Evolutionary conservation across 2,329 filamentous ascomycete genomes (phyloP).

Genomic region (Teratosphaeria epicoccoides): DNA sequence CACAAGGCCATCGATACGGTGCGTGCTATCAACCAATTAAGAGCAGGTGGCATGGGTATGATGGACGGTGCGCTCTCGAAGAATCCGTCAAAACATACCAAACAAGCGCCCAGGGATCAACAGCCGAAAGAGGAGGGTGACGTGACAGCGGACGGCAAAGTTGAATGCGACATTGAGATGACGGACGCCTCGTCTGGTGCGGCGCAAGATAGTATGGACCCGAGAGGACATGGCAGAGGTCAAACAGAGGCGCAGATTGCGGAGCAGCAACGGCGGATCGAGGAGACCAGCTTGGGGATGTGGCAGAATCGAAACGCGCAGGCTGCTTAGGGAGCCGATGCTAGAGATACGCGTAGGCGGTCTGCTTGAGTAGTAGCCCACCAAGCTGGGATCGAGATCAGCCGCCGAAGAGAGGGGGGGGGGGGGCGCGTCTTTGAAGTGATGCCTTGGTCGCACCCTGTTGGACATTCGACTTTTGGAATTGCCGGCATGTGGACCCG

Average conservation of each 20-base stretch:
- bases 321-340: slow-evolving; percentile 4
- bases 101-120: slow-evolving; percentile 3
- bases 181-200: slow-evolving; percentile 30
- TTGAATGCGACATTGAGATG: slow-evolving; percentile 21
- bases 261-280: slow-evolving; percentile 49
- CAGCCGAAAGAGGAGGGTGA: slow-evolving; percentile 16
- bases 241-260: slow-evolving; percentile 53
- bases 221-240: slow-evolving; percentile 47
- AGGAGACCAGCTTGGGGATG: slow-evolving; percentile 47
- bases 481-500: neutral
- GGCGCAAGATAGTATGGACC: slow-evolving; percentile 37
- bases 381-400: no score
- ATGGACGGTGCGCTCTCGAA: slow-evolving; percentile 51
- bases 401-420: neutral
- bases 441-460: no score
- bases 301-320: slow-evolving; percentile 22
- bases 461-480: neutral
- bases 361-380: neutral
- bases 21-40: slow-evolving; percentile 55
- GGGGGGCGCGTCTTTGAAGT: no score
- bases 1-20: slow-evolving; percentile 60
- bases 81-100: slow-evolving; percentile 34
- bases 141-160: slow-evolving; percentile 10
- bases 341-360: neutral
- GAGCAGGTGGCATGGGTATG: slow-evolving; percentile 49